Evolutionary conservation across 2,329 filamentous ascomycete genomes (phyloP), one percentile per base, ranked within the genome.

Genomic region (Pseudogymnoascus sp.): DNA sequence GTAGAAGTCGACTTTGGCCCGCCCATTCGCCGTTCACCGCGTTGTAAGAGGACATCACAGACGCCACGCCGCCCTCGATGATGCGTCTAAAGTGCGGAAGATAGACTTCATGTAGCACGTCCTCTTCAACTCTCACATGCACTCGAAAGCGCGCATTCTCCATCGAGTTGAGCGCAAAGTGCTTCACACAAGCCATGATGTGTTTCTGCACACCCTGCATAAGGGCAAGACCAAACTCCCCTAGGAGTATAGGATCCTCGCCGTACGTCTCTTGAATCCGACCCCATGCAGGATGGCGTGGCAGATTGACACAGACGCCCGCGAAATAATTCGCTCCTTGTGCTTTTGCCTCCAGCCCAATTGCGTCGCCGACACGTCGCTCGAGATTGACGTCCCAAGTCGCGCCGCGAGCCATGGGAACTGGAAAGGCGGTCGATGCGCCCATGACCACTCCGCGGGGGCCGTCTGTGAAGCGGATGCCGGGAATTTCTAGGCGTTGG

Each of bases 191-290:
- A 6, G 70, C 68, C 70, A 72, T 72, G 8, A 72, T 59, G 63
- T 72, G 65, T 28, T 65, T 56, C 46, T 66, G 66, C 24, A 70
- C 68, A 6, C 70, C 65, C 33, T 67, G 41, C 10, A 64, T 63
- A 24, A 71, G 59, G 6, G 70, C 70, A 59, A 68, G 16, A 31
- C 70, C 70, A 33, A 71, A 71, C 35, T 68, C 68, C 2, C 72
- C 71, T 4, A 71, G 68, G 2, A 75, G 64, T 28, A 72, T 73
- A 1, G 68, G 28, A 37, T 75, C 73, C 61, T 75, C 74, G 1
- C 74, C 73, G 63, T 61, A 71, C 65, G 64, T 69, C 59, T 69
- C 66, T 26, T 68, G 69, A 50, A 68, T 68, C 4, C 70, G 64
- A 6, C 70, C 70, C 60, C 73, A 70, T 19, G 72, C 64, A 19